phyloP scores from a whole-genome alignment of 2,329 filamentous ascomycete species.

The Parastagonospora avenae region DNA sequence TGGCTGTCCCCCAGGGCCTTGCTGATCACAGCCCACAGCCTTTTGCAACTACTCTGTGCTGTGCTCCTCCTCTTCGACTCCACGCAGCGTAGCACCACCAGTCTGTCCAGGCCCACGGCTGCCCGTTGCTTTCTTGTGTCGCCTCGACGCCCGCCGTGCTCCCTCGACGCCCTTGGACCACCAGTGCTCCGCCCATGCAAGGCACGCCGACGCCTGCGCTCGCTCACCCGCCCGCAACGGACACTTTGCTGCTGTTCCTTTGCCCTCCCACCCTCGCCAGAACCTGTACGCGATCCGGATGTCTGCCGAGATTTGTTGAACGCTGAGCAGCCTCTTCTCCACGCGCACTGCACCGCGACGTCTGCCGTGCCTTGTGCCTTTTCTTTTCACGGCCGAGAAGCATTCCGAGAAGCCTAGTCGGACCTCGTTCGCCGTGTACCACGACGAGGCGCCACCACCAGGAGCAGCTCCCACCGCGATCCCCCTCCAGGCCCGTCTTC shows the following conservation, averaged over 20 bases:
- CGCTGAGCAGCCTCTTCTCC: conserved; percentile 5
- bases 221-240: conserved; percentile 30
- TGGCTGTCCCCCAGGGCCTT: conserved; percentile 26
- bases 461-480: conserved; percentile 4
- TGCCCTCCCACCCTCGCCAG: conserved; percentile 17
- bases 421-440: conserved; percentile 28
- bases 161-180: conserved; percentile 30
- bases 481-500: neutral
- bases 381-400: conserved; percentile 20
- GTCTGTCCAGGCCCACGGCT: conserved; percentile 31
- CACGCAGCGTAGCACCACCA: conserved; percentile 21
- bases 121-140: conserved; percentile 28
- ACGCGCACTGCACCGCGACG: conserved; percentile 6
- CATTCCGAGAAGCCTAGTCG: conserved; percentile 17
- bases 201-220: conserved; percentile 31
- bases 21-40: conserved; percentile 23
- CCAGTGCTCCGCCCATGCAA: conserved; percentile 40
- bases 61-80: conserved; percentile 26
- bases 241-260: conserved; percentile 25
- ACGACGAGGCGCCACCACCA: conserved; percentile 30
- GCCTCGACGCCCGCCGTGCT: conserved; percentile 18
- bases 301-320: conserved; percentile 14
- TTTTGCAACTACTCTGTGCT: conserved; percentile 23
- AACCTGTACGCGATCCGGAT: conserved; percentile 26
- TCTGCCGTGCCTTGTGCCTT: conserved; percentile 12